Evolutionary conservation across 352 stramenopile genomes (phyloP).

Genomic region (Pythium rhizo-oryzae): DNA sequence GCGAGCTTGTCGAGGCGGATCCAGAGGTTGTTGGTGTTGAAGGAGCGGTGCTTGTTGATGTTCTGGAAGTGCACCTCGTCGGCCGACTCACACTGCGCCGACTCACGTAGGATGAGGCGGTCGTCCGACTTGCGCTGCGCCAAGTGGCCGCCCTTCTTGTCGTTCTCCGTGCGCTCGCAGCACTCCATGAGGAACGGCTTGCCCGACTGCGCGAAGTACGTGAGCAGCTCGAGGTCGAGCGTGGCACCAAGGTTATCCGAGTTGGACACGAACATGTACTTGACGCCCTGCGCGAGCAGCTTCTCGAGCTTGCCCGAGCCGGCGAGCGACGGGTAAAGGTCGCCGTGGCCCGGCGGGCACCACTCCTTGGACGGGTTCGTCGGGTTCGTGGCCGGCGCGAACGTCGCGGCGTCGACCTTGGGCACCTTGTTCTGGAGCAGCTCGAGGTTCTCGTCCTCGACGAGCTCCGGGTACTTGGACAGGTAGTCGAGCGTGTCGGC

Average conservation of each 20-base stretch:
- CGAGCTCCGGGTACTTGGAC: slow-evolving; percentile 89
- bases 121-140: slow-evolving; percentile 89
- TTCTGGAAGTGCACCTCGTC: slow-evolving; percentile 88
- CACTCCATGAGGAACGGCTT: slow-evolving; percentile 95
- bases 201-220: slow-evolving; percentile 89
- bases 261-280: slow-evolving; percentile 93
- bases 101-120: slow-evolving; percentile 95
- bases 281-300: slow-evolving; percentile 80
- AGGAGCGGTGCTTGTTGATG: slow-evolving; percentile 88
- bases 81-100: slow-evolving; percentile 84
- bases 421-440: slow-evolving; percentile 99
- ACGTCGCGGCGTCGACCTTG: slow-evolving; percentile 92
- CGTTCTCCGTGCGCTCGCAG: slow-evolving; percentile 97
- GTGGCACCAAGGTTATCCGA: slow-evolving; percentile 88
- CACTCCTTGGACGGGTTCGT: slow-evolving; percentile 83
- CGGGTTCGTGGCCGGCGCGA: slow-evolving; percentile 60
- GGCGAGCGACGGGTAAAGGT: slow-evolving; percentile 84
- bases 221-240: slow-evolving; percentile 84
- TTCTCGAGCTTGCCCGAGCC: slow-evolving; percentile 88
- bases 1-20: slow-evolving; percentile 88
- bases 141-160: slow-evolving; percentile 99
- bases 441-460: slow-evolving; percentile 95
- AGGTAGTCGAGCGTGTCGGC: slow-evolving; percentile 87
- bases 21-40: slow-evolving; percentile 92
- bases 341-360: slow-evolving; percentile 85